phyloP scores from a whole-genome alignment of 2,329 filamentous ascomycete species.

The Dactylellina parvicollis region DNA sequence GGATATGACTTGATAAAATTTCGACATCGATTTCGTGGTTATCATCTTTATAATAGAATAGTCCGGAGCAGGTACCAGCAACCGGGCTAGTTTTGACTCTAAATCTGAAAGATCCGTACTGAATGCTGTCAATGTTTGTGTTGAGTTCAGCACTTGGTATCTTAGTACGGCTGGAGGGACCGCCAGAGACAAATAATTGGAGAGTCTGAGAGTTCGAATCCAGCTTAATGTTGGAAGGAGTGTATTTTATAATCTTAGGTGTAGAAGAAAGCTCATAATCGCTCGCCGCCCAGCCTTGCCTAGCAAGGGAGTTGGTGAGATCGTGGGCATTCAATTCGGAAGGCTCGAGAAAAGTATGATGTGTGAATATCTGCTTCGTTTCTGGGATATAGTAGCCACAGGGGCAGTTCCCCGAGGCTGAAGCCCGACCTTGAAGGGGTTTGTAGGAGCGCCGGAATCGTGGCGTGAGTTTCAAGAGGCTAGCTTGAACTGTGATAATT shows the following conservation, averaged over 20 bases:
- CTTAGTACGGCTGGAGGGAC: conserved; percentile 1
- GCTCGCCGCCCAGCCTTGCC: conserved; percentile 35
- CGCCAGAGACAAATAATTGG: conserved; percentile 39
- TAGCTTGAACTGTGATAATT: conserved; percentile 17
- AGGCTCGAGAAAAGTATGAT: conserved; percentile 16
- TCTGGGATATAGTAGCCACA: conserved; percentile 52
- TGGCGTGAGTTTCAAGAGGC: conserved; percentile 8
- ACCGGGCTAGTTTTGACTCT: conserved; percentile 29
- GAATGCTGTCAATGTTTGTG: conserved; percentile 30
- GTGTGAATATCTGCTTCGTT: conserved; percentile 31
- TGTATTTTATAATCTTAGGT: conserved; percentile 35
- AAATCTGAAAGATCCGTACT: conserved; percentile 45
- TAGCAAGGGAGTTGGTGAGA: not conserved
- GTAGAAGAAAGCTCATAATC: conserved; percentile 10
- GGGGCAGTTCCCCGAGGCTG: not conserved
- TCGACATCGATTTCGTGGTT: conserved; percentile 52
- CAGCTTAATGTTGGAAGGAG: conserved; percentile 26
- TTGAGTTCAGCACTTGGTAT: conserved; percentile 34
- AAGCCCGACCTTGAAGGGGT: not conserved
- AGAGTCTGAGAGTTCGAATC: conserved; percentile 22
- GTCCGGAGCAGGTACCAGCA: conserved; percentile 35
- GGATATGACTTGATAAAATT: conserved; percentile 44
- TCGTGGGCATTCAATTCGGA: not conserved
- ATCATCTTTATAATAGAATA: conserved; percentile 51
- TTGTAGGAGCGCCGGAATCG: not conserved